Evolutionary conservation across 345 rosid genomes (phyloP).

Genomic region (Populus nigra): DNA sequence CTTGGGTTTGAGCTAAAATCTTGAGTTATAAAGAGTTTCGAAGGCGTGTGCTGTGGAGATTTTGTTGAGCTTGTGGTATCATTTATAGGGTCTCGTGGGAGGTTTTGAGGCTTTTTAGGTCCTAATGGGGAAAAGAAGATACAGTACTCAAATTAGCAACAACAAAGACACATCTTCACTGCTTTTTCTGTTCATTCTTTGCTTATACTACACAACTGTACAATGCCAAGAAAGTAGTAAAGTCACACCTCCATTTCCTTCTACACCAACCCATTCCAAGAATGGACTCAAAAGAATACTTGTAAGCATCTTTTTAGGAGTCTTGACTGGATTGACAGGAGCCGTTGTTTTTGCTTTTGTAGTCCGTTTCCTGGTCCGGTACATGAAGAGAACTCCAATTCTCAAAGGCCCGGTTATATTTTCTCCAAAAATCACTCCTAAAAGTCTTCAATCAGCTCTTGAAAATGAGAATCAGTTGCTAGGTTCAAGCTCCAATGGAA

Average conservation of each 20-base stretch:
- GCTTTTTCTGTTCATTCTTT: conserved; percentile 36
- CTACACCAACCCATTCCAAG: conserved; percentile 41
- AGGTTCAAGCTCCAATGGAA: conserved; percentile 75
- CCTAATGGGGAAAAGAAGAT: conserved; percentile 48
- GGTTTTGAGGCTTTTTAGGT: conserved; percentile 16
- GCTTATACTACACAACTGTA: conserved; percentile 29
- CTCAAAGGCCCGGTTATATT: conserved; percentile 92
- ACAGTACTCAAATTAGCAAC: conserved; percentile 18
- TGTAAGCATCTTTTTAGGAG: conserved; percentile 56
- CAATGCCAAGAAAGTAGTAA: conserved; percentile 51
- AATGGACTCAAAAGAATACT: conserved; percentile 50
- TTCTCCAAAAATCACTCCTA: conserved; percentile 70
- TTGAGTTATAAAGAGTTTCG: neutral
- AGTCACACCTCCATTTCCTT: conserved; percentile 39
- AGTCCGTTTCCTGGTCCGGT: conserved; percentile 49
- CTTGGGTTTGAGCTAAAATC: neutral
- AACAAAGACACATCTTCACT: conserved; percentile 21
- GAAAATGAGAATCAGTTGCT: conserved; percentile 58
- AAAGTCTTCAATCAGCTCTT: conserved; percentile 69
- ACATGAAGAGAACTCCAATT: conserved; percentile 73
- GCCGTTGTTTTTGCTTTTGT: conserved; percentile 56
- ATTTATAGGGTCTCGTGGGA: conserved; percentile 20
- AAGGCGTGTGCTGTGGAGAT: conserved; percentile 2
- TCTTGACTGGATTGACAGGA: conserved; percentile 53
- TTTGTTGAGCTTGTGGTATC: conserved; percentile 19